phyloP scores from a whole-genome alignment of 495 filamentous ascomycete species.

The Parathielavia hyrcaniae region DNA sequence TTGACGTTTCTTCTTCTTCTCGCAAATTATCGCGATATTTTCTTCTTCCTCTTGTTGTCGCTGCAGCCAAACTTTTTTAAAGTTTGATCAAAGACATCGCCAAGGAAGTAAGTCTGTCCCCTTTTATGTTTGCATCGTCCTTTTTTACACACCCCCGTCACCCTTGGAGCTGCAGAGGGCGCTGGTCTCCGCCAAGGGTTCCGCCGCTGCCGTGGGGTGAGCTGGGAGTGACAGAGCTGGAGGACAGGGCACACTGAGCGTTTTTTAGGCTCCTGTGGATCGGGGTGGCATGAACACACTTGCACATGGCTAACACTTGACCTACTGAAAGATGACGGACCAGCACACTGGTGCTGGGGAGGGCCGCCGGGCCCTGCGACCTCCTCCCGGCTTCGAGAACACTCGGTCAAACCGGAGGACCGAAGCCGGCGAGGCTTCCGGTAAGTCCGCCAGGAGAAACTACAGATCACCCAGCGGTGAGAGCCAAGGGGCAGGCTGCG shows the following conservation, averaged over 20 bases:
- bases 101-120: slow-evolving; percentile 5
- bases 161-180: not conserved
- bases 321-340: not conserved
- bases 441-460: not conserved
- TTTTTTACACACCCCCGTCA: not conserved
- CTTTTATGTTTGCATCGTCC: not conserved
- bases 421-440: not conserved
- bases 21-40: not conserved
- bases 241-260: not conserved
- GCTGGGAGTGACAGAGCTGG: not conserved
- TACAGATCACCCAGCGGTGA: not conserved
- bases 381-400: slow-evolving; percentile 18
- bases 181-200: not conserved
- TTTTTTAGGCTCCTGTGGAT: too few relatives aligned
- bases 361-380: not conserved
- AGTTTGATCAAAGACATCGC: not conserved
- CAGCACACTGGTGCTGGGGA: not conserved
- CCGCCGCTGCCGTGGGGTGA: not conserved
- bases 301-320: slow-evolving; percentile 3
- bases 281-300: too few relatives aligned
- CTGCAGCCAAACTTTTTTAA: not conserved
- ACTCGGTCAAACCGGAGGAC: not conserved
- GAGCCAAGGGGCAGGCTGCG: not conserved
- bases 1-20: not conserved
- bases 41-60: not conserved